phyloP scores from a whole-genome alignment of 805 yeast genomes.

The Myxozyma geophila region DNA sequence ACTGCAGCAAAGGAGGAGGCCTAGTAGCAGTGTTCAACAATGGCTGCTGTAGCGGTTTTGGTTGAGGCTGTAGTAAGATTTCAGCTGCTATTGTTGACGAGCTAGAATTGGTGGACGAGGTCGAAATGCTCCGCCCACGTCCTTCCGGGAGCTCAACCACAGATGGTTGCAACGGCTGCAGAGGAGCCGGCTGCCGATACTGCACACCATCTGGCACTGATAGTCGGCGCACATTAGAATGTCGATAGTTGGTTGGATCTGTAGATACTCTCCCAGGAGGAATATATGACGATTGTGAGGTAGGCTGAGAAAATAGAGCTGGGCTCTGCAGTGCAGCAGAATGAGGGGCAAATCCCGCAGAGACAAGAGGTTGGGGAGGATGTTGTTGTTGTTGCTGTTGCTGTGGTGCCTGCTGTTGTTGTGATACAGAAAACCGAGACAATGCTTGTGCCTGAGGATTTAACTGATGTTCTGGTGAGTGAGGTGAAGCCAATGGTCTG shows the following conservation, averaged over 20 bases:
- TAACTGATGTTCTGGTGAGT: neutral
- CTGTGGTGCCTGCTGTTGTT: too few species aligned
- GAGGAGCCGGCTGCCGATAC: slow-evolving; percentile 3
- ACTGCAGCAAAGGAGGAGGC: neutral
- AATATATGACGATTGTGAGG: neutral
- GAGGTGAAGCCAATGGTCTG: neutral
- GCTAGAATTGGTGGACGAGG: slow-evolving; percentile 8
- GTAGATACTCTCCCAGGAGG: slow-evolving; percentile 6
- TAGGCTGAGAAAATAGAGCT: slow-evolving; percentile 4
- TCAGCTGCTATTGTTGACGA: slow-evolving; percentile 1
- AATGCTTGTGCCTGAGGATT: neutral
- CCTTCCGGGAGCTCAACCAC: neutral
- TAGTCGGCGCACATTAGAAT: slow-evolving; percentile 21
- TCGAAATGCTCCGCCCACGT: slow-evolving; percentile 5
- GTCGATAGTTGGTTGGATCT: slow-evolving; percentile 25
- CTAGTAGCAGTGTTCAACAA: neutral
- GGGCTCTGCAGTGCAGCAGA: neutral
- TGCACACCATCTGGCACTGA: slow-evolving; percentile 11
- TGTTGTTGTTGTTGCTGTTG: neutral
- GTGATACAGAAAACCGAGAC: too few species aligned
- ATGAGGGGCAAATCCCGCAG: neutral
- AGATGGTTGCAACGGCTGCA: slow-evolving; percentile 1
- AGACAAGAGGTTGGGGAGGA: neutral
- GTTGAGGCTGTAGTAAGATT: neutral
- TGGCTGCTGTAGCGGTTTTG: neutral